Evolutionary conservation across 495 filamentous ascomycete genomes (phyloP), one percentile per base, ranked within the genome.

Genomic region (Penicillium coffeae): DNA sequence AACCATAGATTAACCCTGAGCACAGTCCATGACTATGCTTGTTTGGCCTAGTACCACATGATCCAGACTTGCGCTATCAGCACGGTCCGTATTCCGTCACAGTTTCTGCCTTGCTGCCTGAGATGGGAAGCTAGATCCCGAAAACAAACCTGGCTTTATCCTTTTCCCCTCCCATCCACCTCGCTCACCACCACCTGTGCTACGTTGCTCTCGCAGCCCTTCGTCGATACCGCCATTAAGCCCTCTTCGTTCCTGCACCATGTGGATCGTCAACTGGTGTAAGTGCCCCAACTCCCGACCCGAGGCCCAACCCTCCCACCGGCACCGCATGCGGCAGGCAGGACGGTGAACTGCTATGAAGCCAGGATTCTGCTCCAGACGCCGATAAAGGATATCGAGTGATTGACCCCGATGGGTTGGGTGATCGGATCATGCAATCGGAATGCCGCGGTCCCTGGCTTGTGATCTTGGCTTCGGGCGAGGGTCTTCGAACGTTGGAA

Each of bases 211-310:
- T 16, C 34, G 47, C 37, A 39, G 42, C 30, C 30, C 34, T 35
- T 34, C 20, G 36, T 49, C 16, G 44, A 39, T 19, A 19, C 34
- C 15, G 10, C 18, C 49, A 20, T 46, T 30, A 33, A 38, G 47
- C 38, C 45, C 32, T 18, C 33, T 36, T 21, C 27, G 54, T 41
- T 19, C 44, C 44, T 15, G 55, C 77, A 81, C 64, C 50, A 96
- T 97, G 92, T 96, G 89, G 90, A 86, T 97, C 65, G 66, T 95
- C 55, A 89, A 89, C 81, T 97, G 92, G 91, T 95, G 88, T 93
- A 88, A 68, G 87, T 30, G 25, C 25, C 42, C 64, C n/a, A 38
- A 27, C n/a, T n/a, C 43, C 42, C 42, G 35, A 38, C 42, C 54
- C 56, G 39, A 58, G 42, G 32, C 39, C 50, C 49, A 41, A 44